A percentile compares a stretch with the other conserved stretches of the same genome.
Conservation (phyloP, 495 filamentous ascomycete genomes). For the Aspergillus asperescens region DNA sequence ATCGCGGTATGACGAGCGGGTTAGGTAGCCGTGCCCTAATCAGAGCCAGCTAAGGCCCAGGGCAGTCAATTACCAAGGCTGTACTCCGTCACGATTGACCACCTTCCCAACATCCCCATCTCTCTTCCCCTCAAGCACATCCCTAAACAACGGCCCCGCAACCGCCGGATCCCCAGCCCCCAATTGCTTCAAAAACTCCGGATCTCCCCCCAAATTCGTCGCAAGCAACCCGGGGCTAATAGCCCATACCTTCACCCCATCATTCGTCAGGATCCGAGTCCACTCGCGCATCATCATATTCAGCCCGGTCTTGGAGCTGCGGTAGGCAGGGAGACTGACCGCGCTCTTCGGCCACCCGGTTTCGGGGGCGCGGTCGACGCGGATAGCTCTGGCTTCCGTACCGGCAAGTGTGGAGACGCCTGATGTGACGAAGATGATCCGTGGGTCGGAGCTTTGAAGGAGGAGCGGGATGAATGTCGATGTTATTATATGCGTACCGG, state of each 20-base stretch:
- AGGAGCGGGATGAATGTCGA: slow-evolving; percentile 42
- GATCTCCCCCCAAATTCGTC: slow-evolving; percentile 42
- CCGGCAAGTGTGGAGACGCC: slow-evolving; percentile 44
- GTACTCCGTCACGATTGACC: slow-evolving; percentile 29
- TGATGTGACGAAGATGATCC: slow-evolving; percentile 47
- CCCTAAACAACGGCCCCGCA: slow-evolving; percentile 40
- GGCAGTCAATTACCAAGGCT: slow-evolving; percentile 43
- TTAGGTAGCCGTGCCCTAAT: too few relatives aligned
- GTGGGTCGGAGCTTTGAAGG: slow-evolving; percentile 37
- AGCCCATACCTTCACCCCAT: slow-evolving; percentile 56
- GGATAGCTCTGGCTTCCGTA: slow-evolving; percentile 21
- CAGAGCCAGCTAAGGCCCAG: too few relatives aligned
- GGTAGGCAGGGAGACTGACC: slow-evolving; percentile 35
- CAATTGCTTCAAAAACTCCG: slow-evolving; percentile 27
- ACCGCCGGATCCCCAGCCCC: slow-evolving; percentile 40
- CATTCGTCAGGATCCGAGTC: slow-evolving; percentile 45
- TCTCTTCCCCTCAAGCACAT: slow-evolving; percentile 43
- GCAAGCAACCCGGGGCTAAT: slow-evolving; percentile 54
- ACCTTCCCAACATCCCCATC: slow-evolving; percentile 47
- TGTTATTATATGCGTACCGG: slow-evolving; percentile 47
- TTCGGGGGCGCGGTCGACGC: slow-evolving; percentile 29
- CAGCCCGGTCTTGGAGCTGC: slow-evolving; percentile 52
- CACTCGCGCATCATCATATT: slow-evolving; percentile 65
- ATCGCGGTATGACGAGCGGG: too few relatives aligned
- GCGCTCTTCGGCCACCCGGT: slow-evolving; percentile 47